These are phyloP conservation scores for Kokia cookei DNA, from an alignment of 441 rosid genomes.

Conservation along the genomic window DNA sequence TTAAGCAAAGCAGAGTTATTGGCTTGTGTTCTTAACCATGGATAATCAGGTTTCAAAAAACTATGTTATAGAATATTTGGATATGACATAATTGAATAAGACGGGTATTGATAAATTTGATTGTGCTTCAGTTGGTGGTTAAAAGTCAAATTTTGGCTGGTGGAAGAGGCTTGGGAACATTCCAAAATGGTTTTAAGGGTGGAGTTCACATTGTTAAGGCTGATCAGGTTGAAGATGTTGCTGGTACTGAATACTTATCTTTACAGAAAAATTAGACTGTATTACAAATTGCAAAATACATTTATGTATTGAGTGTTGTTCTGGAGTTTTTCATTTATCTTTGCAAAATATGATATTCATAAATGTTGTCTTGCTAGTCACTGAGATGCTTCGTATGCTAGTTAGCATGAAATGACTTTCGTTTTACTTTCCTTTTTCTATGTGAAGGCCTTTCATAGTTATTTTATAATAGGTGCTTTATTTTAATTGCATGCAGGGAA, in stretches of 20 bases:
- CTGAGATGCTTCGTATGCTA: too few species aligned
- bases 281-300: background rate
- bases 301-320: background rate
- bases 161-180: slow-evolving; percentile 93
- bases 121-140: slow-evolving; percentile 59
- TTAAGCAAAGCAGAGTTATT: background rate
- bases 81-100: background rate
- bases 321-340: background rate
- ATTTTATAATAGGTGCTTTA: background rate
- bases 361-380: background rate
- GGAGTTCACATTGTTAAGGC: slow-evolving; percentile 89
- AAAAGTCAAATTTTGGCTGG: slow-evolving; percentile 98
- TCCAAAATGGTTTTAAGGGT: slow-evolving; percentile 80
- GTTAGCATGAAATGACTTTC: background rate
- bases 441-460: background rate
- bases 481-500: slow-evolving; percentile 47
- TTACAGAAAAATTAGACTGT: background rate
- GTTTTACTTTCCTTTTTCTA: background rate
- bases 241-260: slow-evolving; percentile 41
- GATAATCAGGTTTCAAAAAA: background rate
- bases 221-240: slow-evolving; percentile 70
- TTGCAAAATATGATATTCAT: background rate
- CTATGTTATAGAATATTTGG: background rate
- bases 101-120: slow-evolving; percentile 8
- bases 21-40: background rate